These are phyloP conservation scores for Echeveria elegans DNA, from an alignment of 164 flowering plant genomes.

Conservation along the genomic window DNA sequence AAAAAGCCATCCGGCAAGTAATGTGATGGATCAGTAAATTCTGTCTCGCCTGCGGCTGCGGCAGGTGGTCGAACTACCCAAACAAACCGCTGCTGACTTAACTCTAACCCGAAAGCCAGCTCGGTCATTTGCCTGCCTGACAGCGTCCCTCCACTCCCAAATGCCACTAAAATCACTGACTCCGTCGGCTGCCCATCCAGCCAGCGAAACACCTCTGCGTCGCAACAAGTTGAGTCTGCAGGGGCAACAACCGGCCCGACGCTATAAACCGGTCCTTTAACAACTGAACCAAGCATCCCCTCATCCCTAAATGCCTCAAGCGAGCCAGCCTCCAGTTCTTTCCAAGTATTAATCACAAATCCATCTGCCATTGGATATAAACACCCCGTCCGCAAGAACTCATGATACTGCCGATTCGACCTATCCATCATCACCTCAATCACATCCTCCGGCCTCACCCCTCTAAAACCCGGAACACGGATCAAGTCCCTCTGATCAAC, in stretches of 20 bases:
- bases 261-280: constrained; percentile 12
- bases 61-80: constrained; percentile 15
- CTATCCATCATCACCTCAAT: constrained; percentile 13
- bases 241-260: constrained; percentile 13
- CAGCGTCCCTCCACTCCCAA: constrained; percentile 30
- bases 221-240: background rate
- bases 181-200: constrained; percentile 10
- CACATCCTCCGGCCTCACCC: constrained; percentile 14
- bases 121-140: constrained; percentile 19
- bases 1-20: constrained; percentile 20
- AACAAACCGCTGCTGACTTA: constrained; percentile 22
- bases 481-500: constrained; percentile 11
- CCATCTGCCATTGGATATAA: constrained; percentile 9
- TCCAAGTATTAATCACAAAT: constrained; percentile 13
- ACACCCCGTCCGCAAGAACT: background rate
- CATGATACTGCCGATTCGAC: constrained; percentile 6
- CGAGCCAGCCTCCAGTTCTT: constrained; percentile 9
- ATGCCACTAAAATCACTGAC: constrained; percentile 21
- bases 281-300: background rate
- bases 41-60: background rate
- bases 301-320: constrained; percentile 6
- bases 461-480: constrained; percentile 15
- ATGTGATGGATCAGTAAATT: background rate
- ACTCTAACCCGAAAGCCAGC: constrained; percentile 27
- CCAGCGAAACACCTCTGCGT: constrained; percentile 6